Evolutionary conservation across 208 protist species (phyloP).

Genomic region (Leishmania mexicana): DNA sequence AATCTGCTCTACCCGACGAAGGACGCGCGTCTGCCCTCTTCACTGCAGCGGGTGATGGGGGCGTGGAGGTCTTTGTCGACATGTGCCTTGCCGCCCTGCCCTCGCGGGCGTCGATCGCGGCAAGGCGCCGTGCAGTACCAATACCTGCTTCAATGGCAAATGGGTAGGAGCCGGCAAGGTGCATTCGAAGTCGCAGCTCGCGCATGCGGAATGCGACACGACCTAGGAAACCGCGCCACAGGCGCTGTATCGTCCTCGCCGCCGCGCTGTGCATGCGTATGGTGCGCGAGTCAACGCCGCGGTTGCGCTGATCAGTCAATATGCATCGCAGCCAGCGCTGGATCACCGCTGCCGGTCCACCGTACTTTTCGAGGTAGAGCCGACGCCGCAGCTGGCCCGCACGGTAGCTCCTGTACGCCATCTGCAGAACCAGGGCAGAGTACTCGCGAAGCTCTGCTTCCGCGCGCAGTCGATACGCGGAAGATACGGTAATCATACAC

Average conservation of each 20-base stretch:
- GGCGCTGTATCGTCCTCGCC: conserved; percentile 56
- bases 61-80: neutral
- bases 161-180: neutral
- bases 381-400: conserved; percentile 25
- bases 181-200: conserved; percentile 34
- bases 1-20: neutral
- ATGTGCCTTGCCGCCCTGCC: neutral
- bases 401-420: conserved; percentile 33
- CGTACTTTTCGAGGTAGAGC: conserved; percentile 26
- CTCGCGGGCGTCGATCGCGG: neutral
- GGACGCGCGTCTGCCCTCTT: neutral
- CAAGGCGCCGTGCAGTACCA: neutral
- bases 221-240: conserved; percentile 63
- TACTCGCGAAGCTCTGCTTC: conserved; percentile 51
- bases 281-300: conserved; percentile 54
- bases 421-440: conserved; percentile 70
- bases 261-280: conserved; percentile 31
- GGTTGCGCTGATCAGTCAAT: conserved; percentile 31
- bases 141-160: neutral
- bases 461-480: neutral
- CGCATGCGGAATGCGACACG: conserved; percentile 53
- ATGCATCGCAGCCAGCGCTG: conserved; percentile 59
- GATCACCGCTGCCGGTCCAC: conserved; percentile 29
- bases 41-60: neutral
- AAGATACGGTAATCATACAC: too few species aligned